Base-by-base conservation (phyloP, 768 basidiomycete species). In the Phylloporus arenicola region DNA sequence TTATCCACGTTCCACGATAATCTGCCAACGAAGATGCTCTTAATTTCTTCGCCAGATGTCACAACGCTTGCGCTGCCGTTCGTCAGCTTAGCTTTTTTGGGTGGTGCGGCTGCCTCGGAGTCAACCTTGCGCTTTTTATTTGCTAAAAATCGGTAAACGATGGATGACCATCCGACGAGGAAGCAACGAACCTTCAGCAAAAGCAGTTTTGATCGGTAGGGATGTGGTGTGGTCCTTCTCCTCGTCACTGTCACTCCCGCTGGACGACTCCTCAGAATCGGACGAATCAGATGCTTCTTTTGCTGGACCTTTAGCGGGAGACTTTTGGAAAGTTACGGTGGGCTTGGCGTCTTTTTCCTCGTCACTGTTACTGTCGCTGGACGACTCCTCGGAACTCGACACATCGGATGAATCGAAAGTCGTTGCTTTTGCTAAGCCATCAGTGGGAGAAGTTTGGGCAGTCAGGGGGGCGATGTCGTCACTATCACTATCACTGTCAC, bases 1-100 rank as follows among this genome's bases (percentile, higher is more conserved):
- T 91, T 88, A 74, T 97, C 95, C 55, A 98, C 87, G 67, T 88
- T 90, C 94, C 94, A 99, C 12, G 92, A 94, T 40, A 99, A 79
- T 51, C 81, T 80, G 48, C 95, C 95, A 57, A 99, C 92, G 63
- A 94, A 98, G 59, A 97, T 79, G 34, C 86, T 84, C 61, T 76
- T 84, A 14, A 75, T 73, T 50, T 82, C 77, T 56, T 80, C 77
- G 10, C 25, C 35, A 1, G 70, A 62, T 40, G 65, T 64, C 43
- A 57, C 71, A 25, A 57, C 61, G 6, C 67, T 64, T 14, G 68
- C 68, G 27, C 69, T 69, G 50, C 75, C 83, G 58, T 84, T 77
- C 41, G 70, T 79, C 43, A 85, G 73, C 75, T 93, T 96, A 59
- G 75, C 78, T 71, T 95, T 95, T 78, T 97, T 95, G 33, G 80